These are phyloP conservation scores for Puccinia novopanici DNA, from an alignment of 1,284 basidiomycete genomes.

Conservation along the genomic window DNA sequence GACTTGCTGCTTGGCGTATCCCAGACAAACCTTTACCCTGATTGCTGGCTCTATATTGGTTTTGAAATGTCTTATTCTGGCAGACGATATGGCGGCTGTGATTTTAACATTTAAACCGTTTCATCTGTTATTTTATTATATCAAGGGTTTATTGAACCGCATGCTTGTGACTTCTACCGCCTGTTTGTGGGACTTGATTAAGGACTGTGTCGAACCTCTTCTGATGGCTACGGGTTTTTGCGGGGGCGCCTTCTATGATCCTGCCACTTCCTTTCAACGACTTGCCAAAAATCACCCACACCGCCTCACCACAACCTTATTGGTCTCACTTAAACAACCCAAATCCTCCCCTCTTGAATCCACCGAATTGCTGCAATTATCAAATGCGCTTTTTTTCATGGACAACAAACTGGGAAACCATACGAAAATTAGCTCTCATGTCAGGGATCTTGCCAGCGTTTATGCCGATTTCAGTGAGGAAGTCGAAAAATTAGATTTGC, in stretches of 20 bases:
- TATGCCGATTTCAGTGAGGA: neutral
- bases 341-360: neutral
- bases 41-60: neutral
- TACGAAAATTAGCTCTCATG: slow-evolving; percentile 10
- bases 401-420: slow-evolving; percentile 6
- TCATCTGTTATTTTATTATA: neutral
- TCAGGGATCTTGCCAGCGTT: neutral
- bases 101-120: slow-evolving; percentile 15
- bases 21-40: neutral
- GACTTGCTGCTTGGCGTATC: neutral
- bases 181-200: neutral
- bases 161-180: neutral
- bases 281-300: neutral
- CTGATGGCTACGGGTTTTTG: neutral
- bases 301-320: neutral
- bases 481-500: slow-evolving; percentile 1
- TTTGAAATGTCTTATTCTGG: neutral
- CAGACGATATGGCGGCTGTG: neutral
- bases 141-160: neutral
- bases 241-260: neutral
- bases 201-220: neutral
- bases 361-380: slow-evolving; percentile 6
- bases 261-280: neutral
- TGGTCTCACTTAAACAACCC: neutral
- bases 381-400: slow-evolving; percentile 14